Percentiles rank a stretch among this genome's conserved stretches.
phyloP scores from a whole-genome alignment of 129 eudicot genomes.

The Tagetes patula region DNA sequence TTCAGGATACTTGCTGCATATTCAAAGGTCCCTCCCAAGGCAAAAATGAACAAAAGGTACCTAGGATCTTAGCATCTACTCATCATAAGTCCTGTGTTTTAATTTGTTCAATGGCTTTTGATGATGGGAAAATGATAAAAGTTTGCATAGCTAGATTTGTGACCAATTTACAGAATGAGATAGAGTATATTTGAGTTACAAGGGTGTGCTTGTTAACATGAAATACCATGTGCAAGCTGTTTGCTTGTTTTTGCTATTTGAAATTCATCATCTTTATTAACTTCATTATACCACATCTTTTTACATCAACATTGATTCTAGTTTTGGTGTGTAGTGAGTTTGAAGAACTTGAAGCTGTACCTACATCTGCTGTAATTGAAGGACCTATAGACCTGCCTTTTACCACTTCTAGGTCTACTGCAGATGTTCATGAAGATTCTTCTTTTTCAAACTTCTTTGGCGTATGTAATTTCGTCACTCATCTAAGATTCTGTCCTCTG shows the following conservation, averaged over 20 bases:
- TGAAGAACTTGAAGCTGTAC: conserved; percentile 78
- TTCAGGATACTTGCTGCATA: conserved; percentile 68
- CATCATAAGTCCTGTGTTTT: not conserved
- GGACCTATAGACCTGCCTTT: conserved; percentile 69
- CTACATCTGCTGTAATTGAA: conserved; percentile 65
- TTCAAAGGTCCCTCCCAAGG: conserved; percentile 60
- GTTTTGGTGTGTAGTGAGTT: conserved; percentile 53
- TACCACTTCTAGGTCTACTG: conserved; percentile 34
- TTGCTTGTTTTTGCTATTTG: not conserved
- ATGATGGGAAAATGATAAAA: not conserved
- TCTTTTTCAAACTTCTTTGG: conserved; percentile 64
- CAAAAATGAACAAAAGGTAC: conserved; percentile 66
- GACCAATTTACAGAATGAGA: not conserved
- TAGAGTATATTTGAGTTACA: not conserved
- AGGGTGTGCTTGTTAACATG: too few relatives aligned
- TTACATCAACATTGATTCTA: not conserved
- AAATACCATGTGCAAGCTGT: not conserved
- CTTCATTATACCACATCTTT: not conserved
- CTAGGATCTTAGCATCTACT: conserved; percentile 4
- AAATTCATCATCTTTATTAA: not conserved
- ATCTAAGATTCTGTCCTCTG: conserved; percentile 1
- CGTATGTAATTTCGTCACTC: conserved; percentile 42
- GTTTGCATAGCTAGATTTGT: not conserved
- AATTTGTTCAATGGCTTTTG: too few relatives aligned
- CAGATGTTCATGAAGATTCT: conserved; percentile 58